A percentile compares a stretch with the other conserved stretches of the same genome.
phyloP scores from a whole-genome alignment of 2,329 filamentous ascomycete species.

The Trichoderma endophyticum region DNA sequence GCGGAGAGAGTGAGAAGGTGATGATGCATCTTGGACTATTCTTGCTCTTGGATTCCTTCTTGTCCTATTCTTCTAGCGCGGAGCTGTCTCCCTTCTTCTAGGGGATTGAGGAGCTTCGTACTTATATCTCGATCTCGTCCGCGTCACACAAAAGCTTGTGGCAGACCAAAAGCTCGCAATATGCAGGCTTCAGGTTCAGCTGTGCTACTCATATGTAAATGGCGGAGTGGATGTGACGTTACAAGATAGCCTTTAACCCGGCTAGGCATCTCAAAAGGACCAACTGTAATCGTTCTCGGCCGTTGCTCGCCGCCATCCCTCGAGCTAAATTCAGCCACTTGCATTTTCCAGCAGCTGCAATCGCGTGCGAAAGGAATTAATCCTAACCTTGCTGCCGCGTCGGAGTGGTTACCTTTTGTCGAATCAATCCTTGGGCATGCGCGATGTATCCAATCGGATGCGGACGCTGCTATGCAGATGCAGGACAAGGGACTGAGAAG shows the following conservation, averaged over 20 bases:
- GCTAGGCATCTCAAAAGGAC: slow-evolving; percentile 12
- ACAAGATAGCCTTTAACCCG: slow-evolving; percentile 15
- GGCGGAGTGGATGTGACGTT: slow-evolving; percentile 19
- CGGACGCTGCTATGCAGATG: neutral
- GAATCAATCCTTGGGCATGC: neutral
- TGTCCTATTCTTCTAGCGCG: neutral
- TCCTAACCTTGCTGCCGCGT: neutral
- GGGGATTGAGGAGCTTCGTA: neutral
- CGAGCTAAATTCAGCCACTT: slow-evolving; percentile 6
- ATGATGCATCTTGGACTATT: slow-evolving; percentile 1
- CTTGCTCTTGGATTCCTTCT: neutral
- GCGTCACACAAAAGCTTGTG: neutral
- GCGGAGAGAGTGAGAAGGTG: slow-evolving; percentile 2
- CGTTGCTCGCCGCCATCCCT: neutral
- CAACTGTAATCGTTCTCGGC: slow-evolving; percentile 11
- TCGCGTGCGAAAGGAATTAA: neutral
- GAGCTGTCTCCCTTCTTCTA: neutral
- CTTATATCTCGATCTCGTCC: neutral
- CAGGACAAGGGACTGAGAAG: neutral
- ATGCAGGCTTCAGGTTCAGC: neutral
- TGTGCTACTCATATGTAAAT: neutral
- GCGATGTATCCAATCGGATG: neutral
- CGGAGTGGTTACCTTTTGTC: neutral
- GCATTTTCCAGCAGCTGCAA: neutral
- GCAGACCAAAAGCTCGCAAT: neutral